phyloP scores from a whole-genome alignment of 768 basidiomycete species.

The Crassisporium funariophilum region DNA sequence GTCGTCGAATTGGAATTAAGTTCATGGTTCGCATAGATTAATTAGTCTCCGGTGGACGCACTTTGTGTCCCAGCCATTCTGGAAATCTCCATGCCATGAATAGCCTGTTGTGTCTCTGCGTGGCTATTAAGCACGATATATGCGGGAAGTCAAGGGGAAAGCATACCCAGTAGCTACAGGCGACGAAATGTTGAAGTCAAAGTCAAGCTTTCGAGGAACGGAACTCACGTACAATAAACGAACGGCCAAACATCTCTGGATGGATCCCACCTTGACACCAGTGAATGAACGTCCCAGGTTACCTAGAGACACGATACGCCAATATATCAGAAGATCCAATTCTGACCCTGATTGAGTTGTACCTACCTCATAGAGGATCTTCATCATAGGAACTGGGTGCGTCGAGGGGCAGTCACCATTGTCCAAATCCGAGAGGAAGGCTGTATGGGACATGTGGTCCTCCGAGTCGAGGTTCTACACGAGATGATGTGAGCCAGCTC shows the following conservation, averaged over 20 bases:
- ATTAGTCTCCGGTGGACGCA: conserved; percentile 10
- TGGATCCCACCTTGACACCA: conserved; percentile 38
- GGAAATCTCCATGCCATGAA: conserved; percentile 50
- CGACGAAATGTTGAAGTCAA: conserved; percentile 24
- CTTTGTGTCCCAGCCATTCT: conserved; percentile 51
- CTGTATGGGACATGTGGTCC: conserved; percentile 39
- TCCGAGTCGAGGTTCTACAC: conserved; percentile 40
- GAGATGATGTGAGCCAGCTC: background rate
- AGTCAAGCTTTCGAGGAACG: background rate
- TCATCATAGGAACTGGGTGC: conserved; percentile 41
- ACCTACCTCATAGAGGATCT: conserved; percentile 39
- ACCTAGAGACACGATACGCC: too few relatives aligned
- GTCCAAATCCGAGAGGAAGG: conserved; percentile 36
- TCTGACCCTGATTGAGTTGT: background rate
- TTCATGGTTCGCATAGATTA: too few relatives aligned
- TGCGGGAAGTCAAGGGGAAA: background rate
- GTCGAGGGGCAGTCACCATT: conserved; percentile 40
- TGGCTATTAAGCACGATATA: background rate
- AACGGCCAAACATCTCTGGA: conserved; percentile 40
- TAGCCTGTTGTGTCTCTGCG: conserved; percentile 54
- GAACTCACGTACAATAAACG: conserved; percentile 34
- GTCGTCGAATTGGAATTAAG: too few relatives aligned
- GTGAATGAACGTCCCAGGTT: conserved; percentile 40
- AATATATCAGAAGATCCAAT: background rate
- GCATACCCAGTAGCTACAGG: conserved; percentile 44